phyloP scores from a whole-genome alignment of 2,329 filamentous ascomycete species.

The Pestalotiopsis sp. region DNA sequence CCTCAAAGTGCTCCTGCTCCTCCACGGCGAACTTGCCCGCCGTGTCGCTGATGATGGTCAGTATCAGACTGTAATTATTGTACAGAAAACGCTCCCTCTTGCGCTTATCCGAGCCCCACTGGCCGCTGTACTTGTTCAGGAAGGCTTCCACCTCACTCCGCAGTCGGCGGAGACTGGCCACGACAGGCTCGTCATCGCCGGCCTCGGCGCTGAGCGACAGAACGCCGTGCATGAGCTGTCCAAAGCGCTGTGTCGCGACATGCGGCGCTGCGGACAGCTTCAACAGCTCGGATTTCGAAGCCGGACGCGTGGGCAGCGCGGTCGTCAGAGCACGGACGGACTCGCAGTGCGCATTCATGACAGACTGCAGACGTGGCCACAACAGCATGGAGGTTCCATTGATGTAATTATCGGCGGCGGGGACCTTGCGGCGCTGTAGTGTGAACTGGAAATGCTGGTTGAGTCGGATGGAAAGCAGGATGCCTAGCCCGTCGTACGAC shows the following conservation, averaged over 20 bases:
- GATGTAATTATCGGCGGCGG: slow-evolving; percentile 85
- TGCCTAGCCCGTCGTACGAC: slow-evolving; percentile 80
- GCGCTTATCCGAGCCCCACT: slow-evolving; percentile 70
- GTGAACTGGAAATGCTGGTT: slow-evolving; percentile 96
- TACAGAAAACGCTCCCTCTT: slow-evolving; percentile 87
- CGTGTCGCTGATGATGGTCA: slow-evolving; percentile 84
- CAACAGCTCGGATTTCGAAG: slow-evolving; percentile 50
- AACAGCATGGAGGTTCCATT: slow-evolving; percentile 95
- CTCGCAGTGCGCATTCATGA: slow-evolving; percentile 92
- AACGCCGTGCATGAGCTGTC: slow-evolving; percentile 85
- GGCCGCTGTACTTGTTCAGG: slow-evolving; percentile 73
- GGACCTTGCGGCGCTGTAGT: slow-evolving; percentile 86
- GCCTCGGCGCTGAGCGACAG: slow-evolving; percentile 83
- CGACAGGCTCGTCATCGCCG: slow-evolving; percentile 91
- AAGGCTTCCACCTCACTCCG: slow-evolving; percentile 82
- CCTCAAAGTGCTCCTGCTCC: slow-evolving; percentile 73
- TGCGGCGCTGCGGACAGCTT: slow-evolving; percentile 81
- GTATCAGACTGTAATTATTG: slow-evolving; percentile 94
- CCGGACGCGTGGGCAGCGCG: slow-evolving; percentile 47
- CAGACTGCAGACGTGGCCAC: slow-evolving; percentile 91
- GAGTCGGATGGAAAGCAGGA: slow-evolving; percentile 86
- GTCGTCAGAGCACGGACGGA: slow-evolving; percentile 69
- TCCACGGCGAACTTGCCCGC: slow-evolving; percentile 73
- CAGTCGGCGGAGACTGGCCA: slow-evolving; percentile 74
- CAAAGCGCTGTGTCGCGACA: slow-evolving; percentile 91